A percentile compares a stretch with the other conserved stretches of the same genome.
Conservation (phyloP, 139 green algal species). For the Chlamydomonas eustigma region DNA sequence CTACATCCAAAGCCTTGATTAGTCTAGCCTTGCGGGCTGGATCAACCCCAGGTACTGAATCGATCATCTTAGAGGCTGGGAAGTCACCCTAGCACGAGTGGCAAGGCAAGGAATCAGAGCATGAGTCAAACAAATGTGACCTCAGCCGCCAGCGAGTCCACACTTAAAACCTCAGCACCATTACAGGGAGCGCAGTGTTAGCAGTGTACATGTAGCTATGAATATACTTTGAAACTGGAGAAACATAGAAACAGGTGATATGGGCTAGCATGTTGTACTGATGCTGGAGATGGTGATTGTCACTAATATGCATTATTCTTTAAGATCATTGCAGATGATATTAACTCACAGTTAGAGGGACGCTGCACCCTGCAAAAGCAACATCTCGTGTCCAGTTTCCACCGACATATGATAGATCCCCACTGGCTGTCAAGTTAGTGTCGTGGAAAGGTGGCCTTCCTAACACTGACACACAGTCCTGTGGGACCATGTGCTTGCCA, state of each 20-base stretch:
- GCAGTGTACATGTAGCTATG: too few species aligned
- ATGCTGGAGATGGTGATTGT: too few species aligned
- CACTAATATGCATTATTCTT: too few species aligned
- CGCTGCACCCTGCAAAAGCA: conserved; percentile 83
- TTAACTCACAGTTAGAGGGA: conserved; percentile 71
- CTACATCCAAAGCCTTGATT: conserved; percentile 83
- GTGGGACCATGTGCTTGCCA: conserved; percentile 88
- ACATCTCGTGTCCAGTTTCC: conserved; percentile 92
- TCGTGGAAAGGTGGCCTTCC: conserved; percentile 89
- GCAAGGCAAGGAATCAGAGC: too few species aligned
- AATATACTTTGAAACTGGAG: too few species aligned
- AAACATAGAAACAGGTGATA: too few species aligned
- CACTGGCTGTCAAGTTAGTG: conserved; percentile 73
- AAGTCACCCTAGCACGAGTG: conserved; percentile 94
- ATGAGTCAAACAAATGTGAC: too few species aligned
- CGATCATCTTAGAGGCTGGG: conserved; percentile 82
- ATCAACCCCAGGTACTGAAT: conserved; percentile 64
- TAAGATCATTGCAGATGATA: too few species aligned
- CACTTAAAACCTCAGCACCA: too few species aligned
- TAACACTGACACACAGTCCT: conserved; percentile 54
- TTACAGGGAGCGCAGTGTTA: too few species aligned
- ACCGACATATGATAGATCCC: conserved; percentile 87
- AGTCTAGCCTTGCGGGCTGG: conserved; percentile 55
- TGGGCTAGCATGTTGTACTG: too few species aligned
- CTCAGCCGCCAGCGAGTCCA: too few species aligned